Conservation (phyloP, 305 asterid species). For the Fraxinus albicans region DNA sequence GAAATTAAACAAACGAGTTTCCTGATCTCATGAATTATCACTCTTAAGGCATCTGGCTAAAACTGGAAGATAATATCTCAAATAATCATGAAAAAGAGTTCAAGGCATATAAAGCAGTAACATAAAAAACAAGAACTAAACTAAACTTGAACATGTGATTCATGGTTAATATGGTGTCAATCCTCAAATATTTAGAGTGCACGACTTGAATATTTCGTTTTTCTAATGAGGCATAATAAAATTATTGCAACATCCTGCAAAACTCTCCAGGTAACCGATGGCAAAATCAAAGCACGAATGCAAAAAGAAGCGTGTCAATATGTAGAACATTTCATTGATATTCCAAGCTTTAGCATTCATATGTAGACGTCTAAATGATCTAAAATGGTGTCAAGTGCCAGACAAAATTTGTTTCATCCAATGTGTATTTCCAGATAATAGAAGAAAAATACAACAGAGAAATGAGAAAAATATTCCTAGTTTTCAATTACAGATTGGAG, state of each 20-base stretch:
- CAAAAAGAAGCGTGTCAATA: not conserved
- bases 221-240: not conserved
- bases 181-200: not conserved
- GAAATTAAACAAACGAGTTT: not conserved
- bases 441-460: not conserved
- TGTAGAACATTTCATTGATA: not conserved
- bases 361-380: not conserved
- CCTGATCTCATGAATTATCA: not conserved
- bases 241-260: not conserved
- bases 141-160: not conserved
- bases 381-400: not conserved
- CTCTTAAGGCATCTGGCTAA: not conserved
- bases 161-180: not conserved
- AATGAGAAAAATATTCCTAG: not conserved
- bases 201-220: not conserved
- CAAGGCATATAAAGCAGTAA: not conserved
- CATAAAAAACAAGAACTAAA: not conserved
- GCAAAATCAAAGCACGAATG: not conserved
- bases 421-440: not conserved
- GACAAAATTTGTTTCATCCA: not conserved
- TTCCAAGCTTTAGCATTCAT: not conserved
- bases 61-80: not conserved
- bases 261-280: not conserved
- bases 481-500: constrained; percentile 16
- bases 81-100: not conserved